Evolutionary conservation across 352 stramenopile species (phyloP).

Genomic region (Phytophthora sansomeana): DNA sequence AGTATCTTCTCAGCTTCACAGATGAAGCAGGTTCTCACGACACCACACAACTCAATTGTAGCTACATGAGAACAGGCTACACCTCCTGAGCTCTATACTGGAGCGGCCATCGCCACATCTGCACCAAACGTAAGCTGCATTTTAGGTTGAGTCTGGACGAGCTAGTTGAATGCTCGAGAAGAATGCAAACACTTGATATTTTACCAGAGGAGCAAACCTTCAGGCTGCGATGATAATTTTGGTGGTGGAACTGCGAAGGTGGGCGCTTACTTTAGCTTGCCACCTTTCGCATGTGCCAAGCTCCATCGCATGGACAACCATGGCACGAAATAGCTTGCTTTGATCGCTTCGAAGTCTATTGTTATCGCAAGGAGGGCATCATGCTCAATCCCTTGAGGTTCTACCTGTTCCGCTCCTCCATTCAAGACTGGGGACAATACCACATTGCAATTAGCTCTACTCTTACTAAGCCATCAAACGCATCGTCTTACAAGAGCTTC

Average conservation of each 20-base stretch:
- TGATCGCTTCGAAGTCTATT: conserved; percentile 7
- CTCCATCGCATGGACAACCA: not conserved
- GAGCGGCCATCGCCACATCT: not conserved
- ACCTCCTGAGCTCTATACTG: not conserved
- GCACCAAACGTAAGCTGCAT: not conserved
- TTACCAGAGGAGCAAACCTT: not conserved
- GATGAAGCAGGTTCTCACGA: conserved; percentile 9
- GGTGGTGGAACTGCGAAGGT: not conserved
- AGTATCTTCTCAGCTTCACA: not conserved
- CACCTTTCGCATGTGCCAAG: not conserved
- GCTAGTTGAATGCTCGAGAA: not conserved
- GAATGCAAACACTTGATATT: too few relatives aligned
- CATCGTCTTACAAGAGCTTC: not conserved
- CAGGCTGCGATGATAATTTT: not conserved
- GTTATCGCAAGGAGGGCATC: not conserved
- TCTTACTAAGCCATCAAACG: not conserved
- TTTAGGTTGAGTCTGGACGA: not conserved
- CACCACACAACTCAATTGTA: too few relatives aligned
- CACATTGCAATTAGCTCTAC: conserved; percentile 34
- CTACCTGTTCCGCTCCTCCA: not conserved
- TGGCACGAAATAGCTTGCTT: not conserved
- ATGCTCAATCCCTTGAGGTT: conserved; percentile 12
- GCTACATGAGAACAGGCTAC: not conserved
- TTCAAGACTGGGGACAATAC: not conserved
- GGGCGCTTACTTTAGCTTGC: not conserved